A percentile compares a stretch with the other conserved stretches of the same genome.
Conservation (phyloP, 495 filamentous ascomycete species). For the Aspergillus avenaceus region DNA sequence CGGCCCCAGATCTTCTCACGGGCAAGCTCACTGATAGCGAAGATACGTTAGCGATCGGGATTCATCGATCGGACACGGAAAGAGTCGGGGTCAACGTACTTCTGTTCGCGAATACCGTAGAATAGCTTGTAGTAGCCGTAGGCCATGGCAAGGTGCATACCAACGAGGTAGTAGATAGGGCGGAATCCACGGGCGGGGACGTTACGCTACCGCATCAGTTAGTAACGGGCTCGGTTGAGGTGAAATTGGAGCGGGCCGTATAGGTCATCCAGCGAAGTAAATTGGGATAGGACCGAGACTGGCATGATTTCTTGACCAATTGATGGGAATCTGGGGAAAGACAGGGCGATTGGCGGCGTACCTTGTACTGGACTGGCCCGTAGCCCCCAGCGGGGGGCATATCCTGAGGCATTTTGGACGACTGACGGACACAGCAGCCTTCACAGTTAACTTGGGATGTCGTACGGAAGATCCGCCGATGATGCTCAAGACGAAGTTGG, state of each 20-base stretch:
- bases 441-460: constrained; percentile 17
- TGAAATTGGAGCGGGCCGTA: too few species aligned
- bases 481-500: constrained; percentile 32
- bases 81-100: constrained; percentile 55
- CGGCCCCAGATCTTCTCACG: constrained; percentile 98
- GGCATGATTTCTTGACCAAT: neutral
- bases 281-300: neutral
- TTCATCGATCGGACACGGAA: neutral
- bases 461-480: constrained; percentile 13
- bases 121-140: constrained; percentile 85
- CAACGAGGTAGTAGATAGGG: constrained; percentile 70
- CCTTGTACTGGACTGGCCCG: constrained; percentile 93
- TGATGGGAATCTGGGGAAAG: constrained; percentile 1
- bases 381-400: constrained; percentile 95
- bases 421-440: constrained; percentile 15
- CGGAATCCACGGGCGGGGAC: constrained; percentile 88
- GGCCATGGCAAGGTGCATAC: constrained; percentile 68
- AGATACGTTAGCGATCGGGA: neutral
- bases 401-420: constrained; percentile 63
- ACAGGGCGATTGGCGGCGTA: constrained; percentile 34
- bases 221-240: neutral
- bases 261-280: neutral
- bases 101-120: constrained; percentile 75
- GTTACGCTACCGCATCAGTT: constrained; percentile 62
- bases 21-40: constrained; percentile 67